Evolutionary conservation across 371 early-diverging fungal genomes (phyloP), one percentile per base, ranked within the genome.

Genomic region (Mortierella sp.): DNA sequence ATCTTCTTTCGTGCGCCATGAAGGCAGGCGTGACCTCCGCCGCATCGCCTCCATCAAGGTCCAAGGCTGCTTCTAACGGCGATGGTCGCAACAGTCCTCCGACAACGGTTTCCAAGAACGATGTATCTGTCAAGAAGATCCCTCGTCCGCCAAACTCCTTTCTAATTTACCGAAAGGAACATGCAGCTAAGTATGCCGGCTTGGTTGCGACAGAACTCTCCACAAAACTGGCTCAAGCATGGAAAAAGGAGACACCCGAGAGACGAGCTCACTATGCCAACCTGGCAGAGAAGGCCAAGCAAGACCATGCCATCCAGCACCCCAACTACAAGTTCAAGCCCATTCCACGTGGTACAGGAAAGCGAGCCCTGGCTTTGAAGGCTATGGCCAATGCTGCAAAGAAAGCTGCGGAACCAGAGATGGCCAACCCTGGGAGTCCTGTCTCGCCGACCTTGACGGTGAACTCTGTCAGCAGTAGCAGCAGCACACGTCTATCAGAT

Each of bases 311-410:
- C 5, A 26, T 56, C 53, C 37, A 41, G 15, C 60, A 64, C 27
- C 76, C 76, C 14, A 21, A 53, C 19, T 75, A 64, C 53, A 75
- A 75, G 51, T 75, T 75, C 61, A 55, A 56, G 6, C 76, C 76
- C 5, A 50, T 34, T n/a, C 63, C 68, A 57, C 69, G 76, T 4
- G 76, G 76, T 9, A 64, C 69, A 0, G 76, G 76, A 11, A 75
- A 75, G 21, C 68, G 60, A 11, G 76, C 68, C 3, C 60, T 51
- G 8, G 56, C 55, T 8, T 11, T 56, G 21, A 64, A 59, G 17
- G 64, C 60, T 12, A 49, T 21, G 34, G 64, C 70, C 7, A 48
- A 32, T 6, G 70, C 62, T 14, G 47, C 60, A 17, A 54, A 53
- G 42, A 50, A 32, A 37, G 50, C 55, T 23, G 7, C 17, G 43